phyloP scores from a whole-genome alignment of 1,139 yeast species.

The Suhomyces guaymorum region DNA sequence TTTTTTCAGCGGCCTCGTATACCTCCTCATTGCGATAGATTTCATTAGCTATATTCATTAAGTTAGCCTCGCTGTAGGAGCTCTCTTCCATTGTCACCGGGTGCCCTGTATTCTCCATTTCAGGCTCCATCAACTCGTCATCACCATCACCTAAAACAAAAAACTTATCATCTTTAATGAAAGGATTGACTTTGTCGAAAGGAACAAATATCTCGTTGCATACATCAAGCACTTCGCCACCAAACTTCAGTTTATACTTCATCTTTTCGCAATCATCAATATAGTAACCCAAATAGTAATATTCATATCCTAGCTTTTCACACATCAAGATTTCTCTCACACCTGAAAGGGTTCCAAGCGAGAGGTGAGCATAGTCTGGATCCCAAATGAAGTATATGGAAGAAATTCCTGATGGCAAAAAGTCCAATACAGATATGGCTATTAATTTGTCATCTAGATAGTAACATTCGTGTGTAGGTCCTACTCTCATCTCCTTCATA shows the following conservation, averaged over 20 bases:
- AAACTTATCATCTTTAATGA: conserved; percentile 42
- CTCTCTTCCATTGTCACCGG: conserved; percentile 19
- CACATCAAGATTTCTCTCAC: conserved; percentile 66
- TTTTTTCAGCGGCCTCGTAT: conserved; percentile 25
- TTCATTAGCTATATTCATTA: conserved; percentile 33
- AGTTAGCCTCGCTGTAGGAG: conserved; percentile 11
- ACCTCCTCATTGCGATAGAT: conserved; percentile 34
- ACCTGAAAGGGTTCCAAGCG: conserved; percentile 79
- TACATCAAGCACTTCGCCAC: conserved; percentile 68
- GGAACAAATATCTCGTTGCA: conserved; percentile 48
- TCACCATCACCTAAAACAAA: conserved; percentile 34
- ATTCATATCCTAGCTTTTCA: conserved; percentile 40
- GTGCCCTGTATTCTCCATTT: conserved; percentile 20
- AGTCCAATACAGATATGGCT: conserved; percentile 77
- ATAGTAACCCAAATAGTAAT: conserved; percentile 75
- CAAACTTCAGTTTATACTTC: conserved; percentile 78
- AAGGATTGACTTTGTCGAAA: conserved; percentile 33
- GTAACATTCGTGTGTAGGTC: conserved; percentile 79
- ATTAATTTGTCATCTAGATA: conserved; percentile 62
- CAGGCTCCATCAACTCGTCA: conserved; percentile 15
- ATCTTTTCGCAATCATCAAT: conserved; percentile 79
- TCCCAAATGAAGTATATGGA: conserved; percentile 91
- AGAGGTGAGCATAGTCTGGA: conserved; percentile 69
- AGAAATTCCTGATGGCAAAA: conserved; percentile 74
- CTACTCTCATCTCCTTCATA: conserved; percentile 18